phyloP scores from a whole-genome alignment of 306 rosid species.

The Sechiopsis laciniata region DNA sequence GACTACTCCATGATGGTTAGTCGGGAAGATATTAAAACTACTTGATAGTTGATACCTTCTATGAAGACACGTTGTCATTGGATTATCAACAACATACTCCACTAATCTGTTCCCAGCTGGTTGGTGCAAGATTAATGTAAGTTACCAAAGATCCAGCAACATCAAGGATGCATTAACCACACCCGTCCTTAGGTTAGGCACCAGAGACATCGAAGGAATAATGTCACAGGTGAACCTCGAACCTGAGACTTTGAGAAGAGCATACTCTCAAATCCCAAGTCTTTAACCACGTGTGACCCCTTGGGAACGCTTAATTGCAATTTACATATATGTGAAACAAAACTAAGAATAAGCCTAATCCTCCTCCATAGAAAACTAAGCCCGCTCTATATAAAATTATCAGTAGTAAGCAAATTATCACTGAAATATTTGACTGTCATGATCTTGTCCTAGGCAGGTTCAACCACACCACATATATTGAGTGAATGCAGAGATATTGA shows the following conservation, averaged over 20 bases:
- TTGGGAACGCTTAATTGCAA: constrained; percentile 86
- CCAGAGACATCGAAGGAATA: no score
- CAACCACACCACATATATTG: neutral
- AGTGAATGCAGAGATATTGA: neutral
- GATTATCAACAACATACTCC: constrained; percentile 54
- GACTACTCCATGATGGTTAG: no score
- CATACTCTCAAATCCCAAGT: no score
- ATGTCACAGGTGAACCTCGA: no score
- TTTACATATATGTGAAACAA: constrained; percentile 73
- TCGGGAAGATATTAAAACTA: neutral
- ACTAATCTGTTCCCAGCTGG: constrained; percentile 54
- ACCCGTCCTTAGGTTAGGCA: no score
- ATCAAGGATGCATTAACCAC: no score
- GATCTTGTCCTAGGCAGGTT: constrained; percentile 7
- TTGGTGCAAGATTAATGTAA: constrained; percentile 48
- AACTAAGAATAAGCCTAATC: constrained; percentile 53
- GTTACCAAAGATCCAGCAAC: constrained; percentile 58
- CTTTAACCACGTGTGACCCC: no score
- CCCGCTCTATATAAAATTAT: no score
- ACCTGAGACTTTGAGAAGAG: no score
- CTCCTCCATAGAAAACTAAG: no score
- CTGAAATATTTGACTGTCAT: constrained; percentile 3
- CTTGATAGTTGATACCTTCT: constrained; percentile 49
- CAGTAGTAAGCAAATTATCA: no score
- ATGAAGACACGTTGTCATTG: constrained; percentile 62